Evolutionary conservation across 805 yeast genomes (phyloP).

Genomic region (Pichia paraexigua): DNA sequence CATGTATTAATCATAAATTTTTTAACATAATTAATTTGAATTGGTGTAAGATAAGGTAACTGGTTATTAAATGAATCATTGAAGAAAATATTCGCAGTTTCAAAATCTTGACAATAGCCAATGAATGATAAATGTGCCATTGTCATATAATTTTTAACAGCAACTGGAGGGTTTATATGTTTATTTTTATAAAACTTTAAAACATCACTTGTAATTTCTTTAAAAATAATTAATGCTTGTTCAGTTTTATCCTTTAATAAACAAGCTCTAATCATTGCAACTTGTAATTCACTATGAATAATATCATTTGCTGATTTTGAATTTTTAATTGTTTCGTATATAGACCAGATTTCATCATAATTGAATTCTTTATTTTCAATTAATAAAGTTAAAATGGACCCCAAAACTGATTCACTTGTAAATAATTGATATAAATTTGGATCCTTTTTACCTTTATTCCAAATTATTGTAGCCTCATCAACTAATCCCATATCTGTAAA

Average conservation of each 20-base stretch:
- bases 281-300: conserved; percentile 41
- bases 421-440: conserved; percentile 35
- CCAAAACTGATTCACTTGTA: conserved; percentile 57
- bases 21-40: conserved; percentile 66
- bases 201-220: conserved; percentile 44
- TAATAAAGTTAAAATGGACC: conserved; percentile 60
- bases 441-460: conserved; percentile 53
- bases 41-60: conserved; percentile 62
- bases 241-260: conserved; percentile 54
- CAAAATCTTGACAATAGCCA: conserved; percentile 64
- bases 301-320: conserved; percentile 16
- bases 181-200: conserved; percentile 25
- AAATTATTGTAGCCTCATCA: conserved; percentile 55
- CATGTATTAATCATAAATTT: conserved; percentile 56
- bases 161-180: conserved; percentile 18
- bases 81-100: conserved; percentile 65
- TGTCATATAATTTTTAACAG: conserved; percentile 44
- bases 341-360: conserved; percentile 49
- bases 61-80: conserved; percentile 58
- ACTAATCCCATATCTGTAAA: conserved; percentile 50
- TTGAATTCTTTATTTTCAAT: conserved; percentile 48
- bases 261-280: conserved; percentile 69
- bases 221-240: conserved; percentile 56
- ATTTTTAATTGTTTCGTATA: conserved; percentile 37
- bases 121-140: conserved; percentile 73